Conservation (phyloP, 2,329 filamentous ascomycete genomes). For the Scopulariopsis brevicaulis region DNA sequence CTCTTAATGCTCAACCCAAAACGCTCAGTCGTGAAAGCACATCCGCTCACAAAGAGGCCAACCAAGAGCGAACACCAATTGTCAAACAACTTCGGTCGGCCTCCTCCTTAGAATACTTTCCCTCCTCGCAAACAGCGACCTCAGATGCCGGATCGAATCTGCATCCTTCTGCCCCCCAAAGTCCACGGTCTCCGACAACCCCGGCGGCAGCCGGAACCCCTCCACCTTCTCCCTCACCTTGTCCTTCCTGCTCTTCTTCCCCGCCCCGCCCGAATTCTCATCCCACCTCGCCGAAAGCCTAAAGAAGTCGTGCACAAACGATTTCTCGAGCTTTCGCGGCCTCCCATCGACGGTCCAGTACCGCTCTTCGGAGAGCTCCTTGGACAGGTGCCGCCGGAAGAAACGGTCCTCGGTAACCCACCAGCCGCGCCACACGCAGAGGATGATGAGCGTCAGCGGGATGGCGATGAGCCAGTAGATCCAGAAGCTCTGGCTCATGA, state of each 20-base stretch:
- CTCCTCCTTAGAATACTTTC: neutral
- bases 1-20: neutral
- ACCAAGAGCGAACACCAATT: neutral
- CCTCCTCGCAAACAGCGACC: slow-evolving; percentile 2
- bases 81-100: neutral
- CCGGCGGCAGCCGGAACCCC: neutral
- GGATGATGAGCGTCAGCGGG: slow-evolving; percentile 28
- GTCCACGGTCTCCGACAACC: neutral
- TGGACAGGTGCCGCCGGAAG: slow-evolving; percentile 30
- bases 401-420: slow-evolving; percentile 34
- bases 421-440: slow-evolving; percentile 31
- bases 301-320: slow-evolving; percentile 31
- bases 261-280: slow-evolving; percentile 13
- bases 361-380: slow-evolving; percentile 33
- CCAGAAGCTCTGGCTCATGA: slow-evolving; percentile 30
- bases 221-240: neutral
- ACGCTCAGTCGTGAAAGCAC: neutral
- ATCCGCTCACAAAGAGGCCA: neutral
- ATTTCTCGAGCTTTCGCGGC: slow-evolving; percentile 27
- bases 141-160: slow-evolving; percentile 1
- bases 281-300: slow-evolving; percentile 23
- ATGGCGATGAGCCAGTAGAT: slow-evolving; percentile 32
- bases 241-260: slow-evolving; percentile 1
- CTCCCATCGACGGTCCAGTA: slow-evolving; percentile 33
- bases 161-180: neutral